Conservation (phyloP, 805 yeast species). For the Candida boidinii region DNA sequence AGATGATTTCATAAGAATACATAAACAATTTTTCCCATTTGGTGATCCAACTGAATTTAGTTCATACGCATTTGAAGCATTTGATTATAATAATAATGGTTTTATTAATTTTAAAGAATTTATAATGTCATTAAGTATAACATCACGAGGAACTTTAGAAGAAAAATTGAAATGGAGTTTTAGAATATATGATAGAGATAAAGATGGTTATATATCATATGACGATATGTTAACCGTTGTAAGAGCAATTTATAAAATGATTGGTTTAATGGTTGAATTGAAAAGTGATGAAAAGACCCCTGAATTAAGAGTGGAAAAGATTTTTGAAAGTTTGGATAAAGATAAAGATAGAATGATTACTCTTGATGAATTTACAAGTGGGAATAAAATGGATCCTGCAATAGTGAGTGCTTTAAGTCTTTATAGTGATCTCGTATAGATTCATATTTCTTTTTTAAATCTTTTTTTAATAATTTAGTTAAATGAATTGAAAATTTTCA, state of each 20-base stretch:
- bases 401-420: constrained; percentile 69
- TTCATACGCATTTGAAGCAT: constrained; percentile 77
- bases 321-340: constrained; percentile 68
- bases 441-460: no score
- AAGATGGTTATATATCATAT: constrained; percentile 67
- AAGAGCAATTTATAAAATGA: constrained; percentile 84
- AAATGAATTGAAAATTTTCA: no score
- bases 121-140: constrained; percentile 76
- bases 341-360: constrained; percentile 61
- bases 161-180: constrained; percentile 90
- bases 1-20: constrained; percentile 84
- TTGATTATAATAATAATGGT: constrained; percentile 76
- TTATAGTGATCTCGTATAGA: constrained; percentile 22
- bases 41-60: constrained; percentile 95
- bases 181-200: constrained; percentile 75
- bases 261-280: constrained; percentile 85
- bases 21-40: constrained; percentile 95
- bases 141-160: constrained; percentile 76
- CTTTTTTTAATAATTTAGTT: no score
- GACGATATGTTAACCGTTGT: constrained; percentile 77
- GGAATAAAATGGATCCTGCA: constrained; percentile 70
- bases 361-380: constrained; percentile 77
- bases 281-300: constrained; percentile 91
- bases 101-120: constrained; percentile 88
- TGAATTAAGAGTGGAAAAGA: constrained; percentile 74